Percentiles rank a stretch among this genome's conserved stretches.
Conservation (phyloP, 306 rosid genomes). For the Trichosanthes cucumerina region DNA sequence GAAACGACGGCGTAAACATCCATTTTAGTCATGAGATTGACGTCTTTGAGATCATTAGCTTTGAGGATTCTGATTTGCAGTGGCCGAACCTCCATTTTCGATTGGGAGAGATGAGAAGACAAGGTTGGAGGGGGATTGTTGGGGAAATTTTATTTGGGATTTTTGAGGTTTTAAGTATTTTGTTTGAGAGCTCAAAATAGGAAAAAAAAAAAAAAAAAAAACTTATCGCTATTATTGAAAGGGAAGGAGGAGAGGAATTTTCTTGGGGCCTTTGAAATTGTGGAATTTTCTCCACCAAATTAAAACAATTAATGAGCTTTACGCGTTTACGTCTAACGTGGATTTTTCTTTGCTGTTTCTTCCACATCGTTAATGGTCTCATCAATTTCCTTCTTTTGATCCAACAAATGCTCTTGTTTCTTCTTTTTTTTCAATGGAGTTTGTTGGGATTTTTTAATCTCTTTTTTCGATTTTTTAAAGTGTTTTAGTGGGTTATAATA, state of each 20-base stretch:
- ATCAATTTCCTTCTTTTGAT: no score
- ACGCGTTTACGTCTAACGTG: no score
- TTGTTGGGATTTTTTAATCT: no score
- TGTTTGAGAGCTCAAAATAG: not conserved
- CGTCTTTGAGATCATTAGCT: conserved; percentile 16
- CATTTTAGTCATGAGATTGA: conserved; percentile 21
- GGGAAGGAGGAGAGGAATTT: not conserved
- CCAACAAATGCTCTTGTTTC: no score
- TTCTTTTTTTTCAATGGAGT: no score
- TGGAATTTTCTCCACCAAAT: not conserved
- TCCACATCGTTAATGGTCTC: no score
- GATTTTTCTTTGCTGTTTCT: no score
- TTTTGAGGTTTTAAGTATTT: not conserved
- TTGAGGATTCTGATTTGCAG: conserved; percentile 15
- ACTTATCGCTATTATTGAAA: not conserved
- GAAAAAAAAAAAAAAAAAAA: no score
- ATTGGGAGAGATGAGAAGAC: not conserved
- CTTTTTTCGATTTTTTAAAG: no score
- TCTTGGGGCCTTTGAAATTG: not conserved
- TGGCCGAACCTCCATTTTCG: conserved; percentile 14
- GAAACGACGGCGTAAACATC: conserved; percentile 25
- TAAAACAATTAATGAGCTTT: no score
- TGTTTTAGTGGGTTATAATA: no score
- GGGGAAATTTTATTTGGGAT: not conserved
- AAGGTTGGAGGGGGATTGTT: not conserved